Evolutionary conservation across 148 eudicot genomes (phyloP).

Genomic region (Pouteria glomerata): DNA sequence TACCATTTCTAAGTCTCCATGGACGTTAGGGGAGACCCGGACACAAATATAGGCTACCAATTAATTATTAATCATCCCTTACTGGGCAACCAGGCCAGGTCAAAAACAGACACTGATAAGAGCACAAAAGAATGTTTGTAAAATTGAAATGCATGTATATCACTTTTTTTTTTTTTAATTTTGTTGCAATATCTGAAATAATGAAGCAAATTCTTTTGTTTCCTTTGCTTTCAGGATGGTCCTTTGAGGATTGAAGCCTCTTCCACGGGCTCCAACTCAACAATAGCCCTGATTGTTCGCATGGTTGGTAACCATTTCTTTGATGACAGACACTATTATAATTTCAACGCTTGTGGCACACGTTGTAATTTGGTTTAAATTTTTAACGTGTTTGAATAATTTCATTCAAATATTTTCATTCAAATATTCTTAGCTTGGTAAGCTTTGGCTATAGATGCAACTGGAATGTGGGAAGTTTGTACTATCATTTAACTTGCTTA

Average conservation of each 20-base stretch:
- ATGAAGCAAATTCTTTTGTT: background rate
- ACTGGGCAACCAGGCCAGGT: background rate
- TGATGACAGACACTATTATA: background rate
- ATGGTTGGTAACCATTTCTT: conserved; percentile 39
- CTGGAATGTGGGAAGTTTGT: background rate
- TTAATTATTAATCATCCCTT: background rate
- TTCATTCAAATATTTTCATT: conserved; percentile 1
- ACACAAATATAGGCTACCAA: background rate
- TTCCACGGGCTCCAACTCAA: conserved; percentile 88
- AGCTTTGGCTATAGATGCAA: background rate
- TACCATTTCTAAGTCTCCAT: background rate
- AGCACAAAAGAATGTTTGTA: background rate
- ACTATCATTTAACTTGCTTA: background rate
- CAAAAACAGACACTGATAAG: background rate
- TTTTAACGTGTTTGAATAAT: background rate
- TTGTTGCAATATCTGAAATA: background rate
- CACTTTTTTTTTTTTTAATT: background rate
- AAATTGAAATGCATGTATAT: background rate
- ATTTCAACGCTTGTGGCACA: background rate
- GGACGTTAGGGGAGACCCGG: background rate
- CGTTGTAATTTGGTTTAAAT: background rate
- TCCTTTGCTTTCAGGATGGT: conserved; percentile 62
- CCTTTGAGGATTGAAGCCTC: conserved; percentile 84
- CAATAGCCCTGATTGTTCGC: conserved; percentile 78
- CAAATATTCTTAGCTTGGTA: background rate